Conservation (phyloP, 139 green algal species). For the Astrephomene gubernaculifera region DNA sequence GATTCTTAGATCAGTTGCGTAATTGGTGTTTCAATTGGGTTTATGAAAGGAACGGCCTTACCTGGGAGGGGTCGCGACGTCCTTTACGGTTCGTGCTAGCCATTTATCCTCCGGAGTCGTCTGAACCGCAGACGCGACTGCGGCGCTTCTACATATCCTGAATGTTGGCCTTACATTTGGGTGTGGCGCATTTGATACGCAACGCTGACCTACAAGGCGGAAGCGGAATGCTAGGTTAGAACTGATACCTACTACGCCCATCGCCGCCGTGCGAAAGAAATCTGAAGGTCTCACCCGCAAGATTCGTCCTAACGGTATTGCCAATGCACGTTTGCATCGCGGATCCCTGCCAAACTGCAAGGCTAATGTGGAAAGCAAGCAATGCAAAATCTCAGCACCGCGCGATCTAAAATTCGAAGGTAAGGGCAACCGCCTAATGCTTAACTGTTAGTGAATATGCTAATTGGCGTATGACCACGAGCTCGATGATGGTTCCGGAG, state of each 20-base stretch:
- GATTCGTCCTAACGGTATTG: not conserved
- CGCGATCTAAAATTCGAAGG: too few relatives aligned
- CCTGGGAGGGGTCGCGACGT: conserved; percentile 13
- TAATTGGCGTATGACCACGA: too few relatives aligned
- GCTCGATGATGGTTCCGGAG: too few relatives aligned
- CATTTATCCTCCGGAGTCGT: conserved; percentile 33
- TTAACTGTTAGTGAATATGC: too few relatives aligned
- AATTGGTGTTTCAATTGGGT: not conserved
- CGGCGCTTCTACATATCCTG: not conserved
- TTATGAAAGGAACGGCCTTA: not conserved
- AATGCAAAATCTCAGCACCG: too few relatives aligned
- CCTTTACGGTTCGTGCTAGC: conserved; percentile 27
- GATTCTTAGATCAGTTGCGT: not conserved
- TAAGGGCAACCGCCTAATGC: too few relatives aligned
- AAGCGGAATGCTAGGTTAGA: too few relatives aligned
- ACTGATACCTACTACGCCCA: too few relatives aligned
- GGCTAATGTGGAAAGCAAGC: too few relatives aligned
- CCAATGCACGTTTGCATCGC: not conserved
- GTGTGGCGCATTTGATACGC: not conserved
- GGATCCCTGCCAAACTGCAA: too few relatives aligned
- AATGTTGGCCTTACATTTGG: not conserved
- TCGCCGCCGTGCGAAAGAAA: too few relatives aligned
- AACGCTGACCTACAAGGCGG: not conserved
- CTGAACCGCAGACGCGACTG: conserved; percentile 2
- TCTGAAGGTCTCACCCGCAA: not conserved